phyloP scores from a whole-genome alignment of 164 flowering plant genomes.

The Malania oleifera region DNA sequence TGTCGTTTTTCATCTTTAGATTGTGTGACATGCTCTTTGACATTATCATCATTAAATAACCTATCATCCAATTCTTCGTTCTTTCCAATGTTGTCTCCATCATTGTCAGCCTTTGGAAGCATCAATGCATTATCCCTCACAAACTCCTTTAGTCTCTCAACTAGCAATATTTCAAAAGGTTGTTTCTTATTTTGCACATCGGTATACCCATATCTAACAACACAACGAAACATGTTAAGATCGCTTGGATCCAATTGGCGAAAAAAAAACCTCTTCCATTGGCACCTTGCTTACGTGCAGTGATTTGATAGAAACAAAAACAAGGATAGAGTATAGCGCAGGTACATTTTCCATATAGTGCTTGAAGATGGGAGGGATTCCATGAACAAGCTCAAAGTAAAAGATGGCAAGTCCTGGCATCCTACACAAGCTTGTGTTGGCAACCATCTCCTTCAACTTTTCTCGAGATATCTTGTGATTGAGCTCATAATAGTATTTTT shows the following conservation, averaged over 20 bases:
- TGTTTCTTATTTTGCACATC: neutral
- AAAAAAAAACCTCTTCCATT: neutral
- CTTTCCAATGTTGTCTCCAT: neutral
- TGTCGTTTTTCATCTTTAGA: no score
- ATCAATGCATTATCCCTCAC: neutral
- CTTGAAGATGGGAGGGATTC: constrained; percentile 3
- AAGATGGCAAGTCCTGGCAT: neutral
- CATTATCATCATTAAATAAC: no score
- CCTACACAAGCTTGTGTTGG: neutral
- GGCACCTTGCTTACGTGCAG: neutral
- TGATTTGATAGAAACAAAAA: neutral
- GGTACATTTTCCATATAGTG: no score
- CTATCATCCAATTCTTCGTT: no score
- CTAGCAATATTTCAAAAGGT: neutral
- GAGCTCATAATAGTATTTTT: neutral
- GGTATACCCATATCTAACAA: neutral
- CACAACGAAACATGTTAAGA: neutral
- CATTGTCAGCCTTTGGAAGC: neutral
- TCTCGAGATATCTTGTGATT: neutral
- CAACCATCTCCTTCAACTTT: neutral
- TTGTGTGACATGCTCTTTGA: no score
- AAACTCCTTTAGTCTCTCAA: neutral
- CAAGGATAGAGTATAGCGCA: neutral
- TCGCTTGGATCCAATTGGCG: neutral
- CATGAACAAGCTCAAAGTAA: neutral